Base-by-base conservation (phyloP, 768 basidiomycete species). In the Lepiota brunneoincarnata region DNA sequence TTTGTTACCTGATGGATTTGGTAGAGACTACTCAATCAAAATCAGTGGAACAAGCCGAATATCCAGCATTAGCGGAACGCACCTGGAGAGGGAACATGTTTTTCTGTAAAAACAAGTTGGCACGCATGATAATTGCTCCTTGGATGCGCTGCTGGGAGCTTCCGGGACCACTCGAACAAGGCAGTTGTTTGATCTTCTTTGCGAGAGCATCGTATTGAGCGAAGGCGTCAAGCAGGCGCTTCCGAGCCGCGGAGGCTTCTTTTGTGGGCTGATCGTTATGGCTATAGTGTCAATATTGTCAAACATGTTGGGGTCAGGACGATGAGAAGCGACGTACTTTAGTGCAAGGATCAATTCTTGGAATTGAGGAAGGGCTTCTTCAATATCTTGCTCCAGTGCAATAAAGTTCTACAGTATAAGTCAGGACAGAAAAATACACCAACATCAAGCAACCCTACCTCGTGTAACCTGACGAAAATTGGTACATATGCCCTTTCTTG, bases 81-180 rank as follows among this genome's bases (percentile, higher is more conserved):
- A 85, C 89, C 76, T 93, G 87, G 6, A 96, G 72, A 15, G 89
- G 86, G 55, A 91, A 86, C 89, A 98, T 93, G 60, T 97, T 84
- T 63, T 88, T 91, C 65, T 91, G 87, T 58, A 99, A 70, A 66
- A 96, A 98, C 23, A 84, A 40, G 56, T 81, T 89, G 0, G 92
- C 89, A 2, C 89, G 78, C 2, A 81, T 81, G 54, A 84, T 75
- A 17, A 99, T 85, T 0, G 94, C 93, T 17, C 78, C 73, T 67
- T 97, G 93, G 6, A 99, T 80, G 35, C 87, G 82, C 54, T 92
- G 88, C 60, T 94, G 92, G 15, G 89, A 89, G 57, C 84, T 83
- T 2, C 83, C 83, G 0, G 78, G 71, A 4, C 81, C 82, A 39
- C 73, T 76, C 0, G 80, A 73, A 55, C 80, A 83, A 0, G 89